phyloP scores from a whole-genome alignment of 208 protist genomes.

The Leishmania lainsoni region DNA sequence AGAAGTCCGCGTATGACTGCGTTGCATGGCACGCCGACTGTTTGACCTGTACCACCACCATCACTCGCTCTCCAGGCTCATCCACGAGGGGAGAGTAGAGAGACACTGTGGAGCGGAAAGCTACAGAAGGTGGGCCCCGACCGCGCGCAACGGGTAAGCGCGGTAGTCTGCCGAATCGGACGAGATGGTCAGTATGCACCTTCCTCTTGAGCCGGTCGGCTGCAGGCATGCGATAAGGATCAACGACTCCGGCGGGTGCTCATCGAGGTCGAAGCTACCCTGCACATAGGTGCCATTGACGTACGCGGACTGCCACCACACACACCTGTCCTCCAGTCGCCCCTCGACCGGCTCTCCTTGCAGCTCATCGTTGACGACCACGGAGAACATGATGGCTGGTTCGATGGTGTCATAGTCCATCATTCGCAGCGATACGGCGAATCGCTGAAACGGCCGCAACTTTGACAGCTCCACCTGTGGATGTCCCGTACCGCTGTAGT shows the following conservation, averaged over 20 bases:
- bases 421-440: slow-evolving; percentile 71
- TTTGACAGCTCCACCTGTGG: slow-evolving; percentile 85
- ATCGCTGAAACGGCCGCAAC: slow-evolving; percentile 39
- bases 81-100: background rate
- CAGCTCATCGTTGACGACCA: slow-evolving; percentile 53
- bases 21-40: too few relatives aligned
- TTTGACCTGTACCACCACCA: too few relatives aligned
- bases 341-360: slow-evolving; percentile 61
- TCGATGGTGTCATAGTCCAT: slow-evolving; percentile 50
- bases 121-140: background rate
- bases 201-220: slow-evolving; percentile 64
- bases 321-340: slow-evolving; percentile 42
- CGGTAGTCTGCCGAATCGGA: slow-evolving; percentile 27
- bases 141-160: slow-evolving; percentile 4
- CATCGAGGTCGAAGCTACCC: slow-evolving; percentile 48
- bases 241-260: slow-evolving; percentile 55
- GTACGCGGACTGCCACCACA: slow-evolving; percentile 76
- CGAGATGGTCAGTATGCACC: slow-evolving; percentile 56
- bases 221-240: slow-evolving; percentile 83
- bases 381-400: slow-evolving; percentile 73
- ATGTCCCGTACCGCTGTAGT: slow-evolving; percentile 69
- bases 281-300: slow-evolving; percentile 60
- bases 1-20: too few relatives aligned
- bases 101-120: background rate
- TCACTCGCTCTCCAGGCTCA: background rate